A percentile compares a stretch with the other conserved stretches of the same genome.
Conservation (phyloP, 2,329 filamentous ascomycete species). For the Sporothrix inflata region DNA sequence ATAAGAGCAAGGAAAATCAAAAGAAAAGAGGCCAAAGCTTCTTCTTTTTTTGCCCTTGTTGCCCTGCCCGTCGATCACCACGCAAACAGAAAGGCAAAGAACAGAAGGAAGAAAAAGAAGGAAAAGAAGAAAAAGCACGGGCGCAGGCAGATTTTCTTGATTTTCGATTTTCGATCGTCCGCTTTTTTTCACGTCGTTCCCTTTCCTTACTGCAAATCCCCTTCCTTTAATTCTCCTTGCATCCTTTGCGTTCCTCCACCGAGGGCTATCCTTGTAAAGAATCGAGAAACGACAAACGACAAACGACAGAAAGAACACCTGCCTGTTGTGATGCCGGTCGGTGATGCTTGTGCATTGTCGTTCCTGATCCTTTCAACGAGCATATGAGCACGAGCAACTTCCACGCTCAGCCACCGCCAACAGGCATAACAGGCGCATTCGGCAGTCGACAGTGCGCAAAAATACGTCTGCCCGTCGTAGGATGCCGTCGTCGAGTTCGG, state of each 20-base stretch:
- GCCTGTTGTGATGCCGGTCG: neutral
- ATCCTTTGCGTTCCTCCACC: neutral
- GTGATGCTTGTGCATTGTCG: neutral
- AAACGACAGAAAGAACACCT: neutral
- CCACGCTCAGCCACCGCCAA: neutral
- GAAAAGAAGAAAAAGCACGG: neutral
- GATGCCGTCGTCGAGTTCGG: neutral
- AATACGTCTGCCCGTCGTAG: neutral
- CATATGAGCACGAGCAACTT: neutral
- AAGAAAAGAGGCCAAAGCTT: neutral
- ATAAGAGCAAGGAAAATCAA: neutral
- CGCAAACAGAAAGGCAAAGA: neutral
- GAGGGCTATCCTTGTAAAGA: constrained; percentile 10
- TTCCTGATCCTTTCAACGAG: neutral
- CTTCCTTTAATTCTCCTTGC: neutral
- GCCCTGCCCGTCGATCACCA: neutral
- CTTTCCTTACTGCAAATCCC: neutral
- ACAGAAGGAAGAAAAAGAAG: neutral
- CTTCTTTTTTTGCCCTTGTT: neutral
- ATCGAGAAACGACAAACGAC: too few species aligned
- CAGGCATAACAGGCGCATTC: neutral
- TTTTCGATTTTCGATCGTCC: neutral
- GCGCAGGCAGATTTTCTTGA: neutral
- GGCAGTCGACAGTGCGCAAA: constrained; percentile 1
- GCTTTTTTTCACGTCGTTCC: neutral